phyloP scores from a whole-genome alignment of 192 early-diverging fungal genomes.

The Entomortierella beljakovae region DNA sequence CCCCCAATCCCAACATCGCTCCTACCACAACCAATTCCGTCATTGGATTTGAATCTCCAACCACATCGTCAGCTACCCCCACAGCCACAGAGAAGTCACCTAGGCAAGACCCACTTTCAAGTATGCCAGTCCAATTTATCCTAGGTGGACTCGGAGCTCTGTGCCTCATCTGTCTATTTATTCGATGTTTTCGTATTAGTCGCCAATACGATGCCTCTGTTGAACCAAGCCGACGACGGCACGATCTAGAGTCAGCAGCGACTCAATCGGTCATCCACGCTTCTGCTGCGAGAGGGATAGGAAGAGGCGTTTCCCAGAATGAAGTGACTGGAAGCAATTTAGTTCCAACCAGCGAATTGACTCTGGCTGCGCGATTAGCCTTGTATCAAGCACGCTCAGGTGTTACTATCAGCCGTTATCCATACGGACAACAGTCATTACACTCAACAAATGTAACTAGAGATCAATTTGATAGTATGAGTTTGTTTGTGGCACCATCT shows the following conservation, averaged over 20 bases:
- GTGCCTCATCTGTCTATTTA: conserved; percentile 6
- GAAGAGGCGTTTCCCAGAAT: neutral
- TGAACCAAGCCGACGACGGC: neutral
- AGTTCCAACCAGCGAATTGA: conserved; percentile 30
- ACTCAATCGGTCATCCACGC: neutral
- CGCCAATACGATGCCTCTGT: conserved; percentile 6
- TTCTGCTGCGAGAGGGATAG: neutral
- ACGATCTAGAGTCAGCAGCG: neutral
- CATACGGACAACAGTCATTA: conserved; percentile 10
- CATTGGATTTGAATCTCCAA: neutral
- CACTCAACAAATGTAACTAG: neutral
- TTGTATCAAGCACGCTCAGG: conserved; percentile 20
- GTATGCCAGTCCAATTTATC: conserved; percentile 22
- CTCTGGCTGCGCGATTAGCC: conserved; percentile 21
- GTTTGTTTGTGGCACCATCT: conserved; percentile 21
- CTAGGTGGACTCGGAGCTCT: conserved; percentile 8
- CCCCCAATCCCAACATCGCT: neutral
- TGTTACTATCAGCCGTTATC: conserved; percentile 4
- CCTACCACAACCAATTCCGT: neutral
- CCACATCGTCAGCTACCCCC: neutral
- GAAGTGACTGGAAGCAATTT: neutral
- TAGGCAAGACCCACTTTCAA: conserved; percentile 23
- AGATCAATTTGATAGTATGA: conserved; percentile 16
- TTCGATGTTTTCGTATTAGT: conserved; percentile 20
- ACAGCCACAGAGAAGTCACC: conserved; percentile 1